These are phyloP conservation scores for Breviolum minutum DNA, from an alignment of 73 alveolate species.

Conservation along the genomic window DNA sequence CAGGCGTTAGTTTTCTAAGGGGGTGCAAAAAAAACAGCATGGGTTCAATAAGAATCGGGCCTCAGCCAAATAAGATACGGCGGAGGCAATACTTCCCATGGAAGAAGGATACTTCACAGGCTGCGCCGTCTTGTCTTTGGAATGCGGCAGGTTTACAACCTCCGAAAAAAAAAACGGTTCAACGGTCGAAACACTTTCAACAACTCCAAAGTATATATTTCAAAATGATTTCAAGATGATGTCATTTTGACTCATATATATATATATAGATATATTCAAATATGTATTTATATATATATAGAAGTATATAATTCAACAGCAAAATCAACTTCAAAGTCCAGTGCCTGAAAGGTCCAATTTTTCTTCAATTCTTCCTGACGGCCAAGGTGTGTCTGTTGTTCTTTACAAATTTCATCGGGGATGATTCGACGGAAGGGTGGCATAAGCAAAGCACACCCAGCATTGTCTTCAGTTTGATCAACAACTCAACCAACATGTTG, in stretches of 20 bases:
- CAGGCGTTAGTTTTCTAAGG: too few species aligned
- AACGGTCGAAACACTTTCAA: too few species aligned
- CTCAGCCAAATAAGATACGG: conserved; percentile 41
- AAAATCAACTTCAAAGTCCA: background rate
- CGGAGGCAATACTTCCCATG: conserved; percentile 64
- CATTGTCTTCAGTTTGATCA: too few species aligned
- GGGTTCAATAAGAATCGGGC: background rate
- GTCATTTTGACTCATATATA: background rate
- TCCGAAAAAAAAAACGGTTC: too few species aligned
- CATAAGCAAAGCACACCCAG: too few species aligned
- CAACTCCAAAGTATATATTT: too few species aligned
- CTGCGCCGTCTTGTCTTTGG: conserved; percentile 8
- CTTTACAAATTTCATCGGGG: too few species aligned
- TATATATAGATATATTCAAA: too few species aligned
- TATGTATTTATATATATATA: background rate
- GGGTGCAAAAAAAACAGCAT: too few species aligned
- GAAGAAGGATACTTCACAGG: conserved; percentile 28
- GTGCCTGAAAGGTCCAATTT: conserved; percentile 67
- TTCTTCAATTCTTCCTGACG: conserved; percentile 26
- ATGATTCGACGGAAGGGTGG: too few species aligned
- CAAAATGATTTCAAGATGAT: background rate
- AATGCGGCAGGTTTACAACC: conserved; percentile 46
- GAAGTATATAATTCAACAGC: background rate
- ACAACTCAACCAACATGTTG: too few species aligned
- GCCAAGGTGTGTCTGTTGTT: too few species aligned